Evolutionary conservation across 1,284 basidiomycete genomes (phyloP), one percentile per base, ranked within the genome.

Genomic region (Butyriboletus regius): DNA sequence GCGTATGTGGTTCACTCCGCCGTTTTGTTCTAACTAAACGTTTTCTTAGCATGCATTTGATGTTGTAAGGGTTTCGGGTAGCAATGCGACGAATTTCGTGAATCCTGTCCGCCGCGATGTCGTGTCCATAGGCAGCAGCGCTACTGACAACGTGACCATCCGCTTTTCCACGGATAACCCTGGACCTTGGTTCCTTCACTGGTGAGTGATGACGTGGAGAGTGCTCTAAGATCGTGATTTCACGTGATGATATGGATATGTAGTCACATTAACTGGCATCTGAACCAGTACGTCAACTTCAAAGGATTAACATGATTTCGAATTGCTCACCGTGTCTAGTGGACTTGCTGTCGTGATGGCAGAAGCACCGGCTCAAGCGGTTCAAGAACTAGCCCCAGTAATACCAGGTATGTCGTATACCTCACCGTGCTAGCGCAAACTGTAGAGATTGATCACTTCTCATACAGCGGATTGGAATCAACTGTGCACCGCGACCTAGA

Each of bases 161-260:
- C 72, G 75, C 35, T 77, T 76, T 54, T 48, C 46, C 24, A 74
- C 75, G 4, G 63, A 76, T 48, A 77, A 77, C 43, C 55, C 72
- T 5, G 76, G 75, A 7, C 74, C 75, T 9, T 75, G 76, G 75
- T 69, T 75, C 62, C 54, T 75, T 40, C 74, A 75, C 49, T 76
- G 75, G 67, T 74, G 48, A 54, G 67, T 49, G 10, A 39, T 42
- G 22, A 38, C 31, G 20, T 40, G 3, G 20, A 33, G 14, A 20
- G 12, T 36, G n/a, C 5, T 12, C 5, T 36, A 37, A 10, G 35
- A 34, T 43, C 20, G 5, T 26, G n/a, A 17, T 49, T 39, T 54
- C 8, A 53, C 49, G 10, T 41, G 9, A 41, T 2, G 1, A 20
- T 41, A 18, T 33, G 1, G 1, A 20, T 41, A 18, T 33, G 2